A percentile compares a stretch with the other conserved stretches of the same genome.
Conservation (phyloP, 2,329 filamentous ascomycete species). For the Cryphonectria japonica region DNA sequence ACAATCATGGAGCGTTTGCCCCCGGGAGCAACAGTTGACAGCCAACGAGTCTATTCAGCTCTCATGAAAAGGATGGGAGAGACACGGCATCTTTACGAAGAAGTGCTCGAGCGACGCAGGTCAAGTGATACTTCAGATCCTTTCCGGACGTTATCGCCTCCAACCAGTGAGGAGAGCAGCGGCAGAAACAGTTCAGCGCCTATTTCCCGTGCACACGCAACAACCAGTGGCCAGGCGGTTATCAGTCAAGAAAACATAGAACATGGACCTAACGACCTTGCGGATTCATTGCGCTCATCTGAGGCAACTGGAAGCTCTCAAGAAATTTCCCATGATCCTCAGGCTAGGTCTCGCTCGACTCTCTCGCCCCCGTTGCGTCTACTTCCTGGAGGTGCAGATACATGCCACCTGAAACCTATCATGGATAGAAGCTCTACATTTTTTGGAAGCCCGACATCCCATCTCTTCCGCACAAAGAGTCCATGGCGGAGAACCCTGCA, state of each 20-base stretch:
- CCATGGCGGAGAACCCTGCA: conserved; percentile 59
- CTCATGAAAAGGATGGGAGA: conserved; percentile 61
- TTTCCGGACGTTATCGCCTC: conserved; percentile 26
- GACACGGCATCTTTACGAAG: conserved; percentile 37
- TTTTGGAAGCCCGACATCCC: conserved; percentile 55
- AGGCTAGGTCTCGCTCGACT: background rate
- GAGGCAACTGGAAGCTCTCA: background rate
- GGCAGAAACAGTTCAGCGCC: conserved; percentile 4
- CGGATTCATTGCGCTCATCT: background rate
- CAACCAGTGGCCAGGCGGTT: background rate
- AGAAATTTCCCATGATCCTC: background rate
- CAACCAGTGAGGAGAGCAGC: conserved; percentile 17
- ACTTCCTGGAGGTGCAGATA: conserved; percentile 4
- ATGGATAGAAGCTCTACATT: conserved; percentile 50
- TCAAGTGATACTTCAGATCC: conserved; percentile 30
- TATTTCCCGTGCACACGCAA: background rate
- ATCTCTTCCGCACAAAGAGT: conserved; percentile 58
- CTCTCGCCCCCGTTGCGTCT: conserved; percentile 18
- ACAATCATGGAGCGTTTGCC: conserved; percentile 18
- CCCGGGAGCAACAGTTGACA: conserved; percentile 49
- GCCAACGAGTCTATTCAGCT: conserved; percentile 65
- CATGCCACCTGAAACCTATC: conserved; percentile 9
- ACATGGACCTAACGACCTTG: background rate
- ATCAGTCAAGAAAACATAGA: background rate
- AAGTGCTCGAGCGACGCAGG: conserved; percentile 31